Conservation (phyloP, 345 rosid species). For the Populus ilicifolia region DNA sequence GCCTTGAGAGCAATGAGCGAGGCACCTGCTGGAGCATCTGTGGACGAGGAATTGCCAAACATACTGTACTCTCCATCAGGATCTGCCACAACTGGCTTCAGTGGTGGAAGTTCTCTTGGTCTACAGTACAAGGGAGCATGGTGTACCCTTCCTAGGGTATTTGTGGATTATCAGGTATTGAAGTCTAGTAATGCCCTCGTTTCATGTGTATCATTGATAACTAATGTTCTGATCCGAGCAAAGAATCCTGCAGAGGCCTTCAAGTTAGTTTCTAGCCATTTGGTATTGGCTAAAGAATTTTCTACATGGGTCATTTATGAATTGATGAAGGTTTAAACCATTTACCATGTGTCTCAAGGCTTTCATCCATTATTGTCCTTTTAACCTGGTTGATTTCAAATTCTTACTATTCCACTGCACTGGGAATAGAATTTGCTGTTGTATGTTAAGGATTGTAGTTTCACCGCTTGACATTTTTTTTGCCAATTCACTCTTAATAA, state of each 20-base stretch:
- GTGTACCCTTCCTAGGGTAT: slow-evolving; percentile 97
- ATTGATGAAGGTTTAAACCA: background rate
- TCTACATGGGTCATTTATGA: background rate
- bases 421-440: too few relatives aligned
- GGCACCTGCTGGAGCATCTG: slow-evolving; percentile 72
- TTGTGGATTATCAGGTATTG: slow-evolving; percentile 87
- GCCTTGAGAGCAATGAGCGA: slow-evolving; percentile 95
- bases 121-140: slow-evolving; percentile 80
- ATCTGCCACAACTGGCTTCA: slow-evolving; percentile 81
- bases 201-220: background rate
- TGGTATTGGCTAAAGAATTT: background rate
- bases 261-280: background rate
- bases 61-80: slow-evolving; percentile 76
- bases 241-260: background rate
- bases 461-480: background rate
- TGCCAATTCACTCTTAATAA: background rate
- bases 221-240: background rate
- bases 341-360: too few relatives aligned
- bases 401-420: too few relatives aligned
- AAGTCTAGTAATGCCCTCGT: background rate
- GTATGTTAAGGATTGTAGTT: too few relatives aligned
- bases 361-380: too few relatives aligned
- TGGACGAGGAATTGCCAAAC: slow-evolving; percentile 63
- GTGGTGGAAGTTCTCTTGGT: slow-evolving; percentile 89
- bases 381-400: too few relatives aligned